phyloP scores from a whole-genome alignment of 2,329 filamentous ascomycete species.

The Phaeosphaeriaceae sp. region DNA sequence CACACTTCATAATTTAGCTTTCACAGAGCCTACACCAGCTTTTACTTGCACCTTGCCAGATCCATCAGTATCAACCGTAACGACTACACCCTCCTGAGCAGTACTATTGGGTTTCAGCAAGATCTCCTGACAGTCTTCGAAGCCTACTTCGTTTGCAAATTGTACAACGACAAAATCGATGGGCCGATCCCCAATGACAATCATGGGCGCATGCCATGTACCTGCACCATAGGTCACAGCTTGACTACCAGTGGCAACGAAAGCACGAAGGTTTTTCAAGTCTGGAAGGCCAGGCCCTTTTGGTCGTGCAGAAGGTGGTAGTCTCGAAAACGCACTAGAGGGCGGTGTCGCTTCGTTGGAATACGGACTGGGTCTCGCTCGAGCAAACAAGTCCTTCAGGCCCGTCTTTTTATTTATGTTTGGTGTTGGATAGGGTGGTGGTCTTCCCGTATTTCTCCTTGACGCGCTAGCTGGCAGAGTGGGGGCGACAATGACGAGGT shows the following conservation, averaged over 20 bases:
- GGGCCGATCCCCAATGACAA: constrained; percentile 72
- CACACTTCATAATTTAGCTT: constrained; percentile 31
- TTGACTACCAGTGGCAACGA: constrained; percentile 77
- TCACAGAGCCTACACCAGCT: constrained; percentile 41
- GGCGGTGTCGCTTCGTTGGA: constrained; percentile 57
- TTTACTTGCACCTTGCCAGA: constrained; percentile 43
- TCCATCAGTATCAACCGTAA: constrained; percentile 41
- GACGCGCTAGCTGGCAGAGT: constrained; percentile 62
- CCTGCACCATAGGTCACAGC: constrained; percentile 91
- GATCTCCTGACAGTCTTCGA: constrained; percentile 90
- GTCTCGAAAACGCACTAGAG: constrained; percentile 32
- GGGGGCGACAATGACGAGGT: constrained; percentile 89
- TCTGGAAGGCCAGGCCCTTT: constrained; percentile 72
- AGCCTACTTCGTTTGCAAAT: constrained; percentile 79
- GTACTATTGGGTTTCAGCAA: constrained; percentile 44
- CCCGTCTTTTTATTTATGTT: constrained; percentile 31
- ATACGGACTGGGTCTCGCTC: constrained; percentile 53
- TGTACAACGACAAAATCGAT: constrained; percentile 86
- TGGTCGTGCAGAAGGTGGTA: constrained; percentile 43
- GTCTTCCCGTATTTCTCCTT: constrained; percentile 30
- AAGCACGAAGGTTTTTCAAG: constrained; percentile 72
- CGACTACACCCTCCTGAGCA: constrained; percentile 43
- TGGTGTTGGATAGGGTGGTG: constrained; percentile 54
- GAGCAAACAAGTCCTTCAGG: constrained; percentile 50
- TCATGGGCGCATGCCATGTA: constrained; percentile 98